A percentile compares a stretch with the other conserved stretches of the same genome.
Evolutionary conservation across 2,329 filamentous ascomycete genomes (phyloP).

Genomic region (Aotearoamyces nothofagi): DNA sequence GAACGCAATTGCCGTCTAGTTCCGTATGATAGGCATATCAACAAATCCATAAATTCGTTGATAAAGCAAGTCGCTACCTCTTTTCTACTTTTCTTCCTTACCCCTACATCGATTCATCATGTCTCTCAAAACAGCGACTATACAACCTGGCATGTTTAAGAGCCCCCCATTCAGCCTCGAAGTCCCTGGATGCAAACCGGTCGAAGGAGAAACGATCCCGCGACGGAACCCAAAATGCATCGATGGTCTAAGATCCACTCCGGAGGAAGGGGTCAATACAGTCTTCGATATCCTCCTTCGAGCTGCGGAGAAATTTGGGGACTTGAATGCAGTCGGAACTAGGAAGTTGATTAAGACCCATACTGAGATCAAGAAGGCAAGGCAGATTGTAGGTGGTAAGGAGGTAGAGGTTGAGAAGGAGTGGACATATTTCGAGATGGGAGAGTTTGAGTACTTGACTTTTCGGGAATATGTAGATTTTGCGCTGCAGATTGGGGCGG

Average conservation of each 20-base stretch:
- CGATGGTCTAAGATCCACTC: conserved; percentile 34
- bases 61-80: no score
- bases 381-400: conserved; percentile 68
- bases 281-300: conserved; percentile 56
- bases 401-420: conserved; percentile 70
- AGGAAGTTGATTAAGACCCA: conserved; percentile 61
- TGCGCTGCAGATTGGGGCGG: conserved; percentile 50
- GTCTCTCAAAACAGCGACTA: conserved; percentile 6
- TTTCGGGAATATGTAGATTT: conserved; percentile 64
- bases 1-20: no score
- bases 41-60: no score
- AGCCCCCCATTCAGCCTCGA: conserved; percentile 45
- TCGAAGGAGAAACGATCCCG: conserved; percentile 52
- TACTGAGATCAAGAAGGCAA: conserved; percentile 71
- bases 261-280: conserved; percentile 32
- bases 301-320: conserved; percentile 46
- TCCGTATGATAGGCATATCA: no score
- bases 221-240: conserved; percentile 39
- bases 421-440: conserved; percentile 77
- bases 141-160: conserved; percentile 13
- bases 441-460: conserved; percentile 58
- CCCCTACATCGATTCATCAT: no score
- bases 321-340: conserved; percentile 48
- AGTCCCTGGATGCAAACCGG: conserved; percentile 35
- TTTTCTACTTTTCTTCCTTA: no score